Percentiles rank a stretch among this genome's conserved stretches.
These are phyloP conservation scores for Lenzites betulinus DNA, from an alignment of 768 basidiomycete genomes.

Conservation along the genomic window DNA sequence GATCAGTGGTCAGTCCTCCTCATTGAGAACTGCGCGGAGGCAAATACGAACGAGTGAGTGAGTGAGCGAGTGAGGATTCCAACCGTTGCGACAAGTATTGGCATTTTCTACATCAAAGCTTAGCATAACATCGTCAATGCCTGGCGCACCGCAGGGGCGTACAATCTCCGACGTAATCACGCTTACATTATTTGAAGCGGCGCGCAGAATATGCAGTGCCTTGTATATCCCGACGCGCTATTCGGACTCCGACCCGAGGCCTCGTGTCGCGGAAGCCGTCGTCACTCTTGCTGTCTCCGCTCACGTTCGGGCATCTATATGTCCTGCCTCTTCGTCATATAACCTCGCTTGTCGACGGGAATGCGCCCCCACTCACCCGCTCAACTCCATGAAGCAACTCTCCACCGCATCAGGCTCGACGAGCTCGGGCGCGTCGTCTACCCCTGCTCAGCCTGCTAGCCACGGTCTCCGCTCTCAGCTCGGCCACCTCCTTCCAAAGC, in stretches of 20 bases:
- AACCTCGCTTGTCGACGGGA: constrained; percentile 7
- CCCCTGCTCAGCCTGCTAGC: constrained; percentile 5
- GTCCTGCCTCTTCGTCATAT: background rate
- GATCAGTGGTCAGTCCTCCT: constrained; percentile 3
- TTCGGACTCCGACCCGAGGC: background rate
- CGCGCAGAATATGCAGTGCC: no score
- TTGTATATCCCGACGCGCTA: background rate
- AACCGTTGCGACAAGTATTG: background rate
- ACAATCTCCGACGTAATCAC: background rate
- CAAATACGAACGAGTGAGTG: background rate
- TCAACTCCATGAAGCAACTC: constrained; percentile 7
- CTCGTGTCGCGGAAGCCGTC: background rate
- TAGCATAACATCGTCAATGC: constrained; percentile 5
- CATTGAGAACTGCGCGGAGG: background rate
- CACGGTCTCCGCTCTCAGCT: constrained; percentile 56
- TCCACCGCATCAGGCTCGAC: constrained; percentile 16
- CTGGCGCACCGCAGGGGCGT: background rate
- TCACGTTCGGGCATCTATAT: constrained; percentile 12
- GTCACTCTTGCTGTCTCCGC: constrained; percentile 8
- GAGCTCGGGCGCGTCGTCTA: constrained; percentile 19
- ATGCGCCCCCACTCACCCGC: constrained; percentile 2
- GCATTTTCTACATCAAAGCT: constrained; percentile 6
- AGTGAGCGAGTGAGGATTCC: background rate
- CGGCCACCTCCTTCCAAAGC: constrained; percentile 60
- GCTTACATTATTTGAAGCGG: background rate